Evolutionary conservation across 2,329 filamentous ascomycete species (phyloP).

Genomic region (Ascomycota sp.): DNA sequence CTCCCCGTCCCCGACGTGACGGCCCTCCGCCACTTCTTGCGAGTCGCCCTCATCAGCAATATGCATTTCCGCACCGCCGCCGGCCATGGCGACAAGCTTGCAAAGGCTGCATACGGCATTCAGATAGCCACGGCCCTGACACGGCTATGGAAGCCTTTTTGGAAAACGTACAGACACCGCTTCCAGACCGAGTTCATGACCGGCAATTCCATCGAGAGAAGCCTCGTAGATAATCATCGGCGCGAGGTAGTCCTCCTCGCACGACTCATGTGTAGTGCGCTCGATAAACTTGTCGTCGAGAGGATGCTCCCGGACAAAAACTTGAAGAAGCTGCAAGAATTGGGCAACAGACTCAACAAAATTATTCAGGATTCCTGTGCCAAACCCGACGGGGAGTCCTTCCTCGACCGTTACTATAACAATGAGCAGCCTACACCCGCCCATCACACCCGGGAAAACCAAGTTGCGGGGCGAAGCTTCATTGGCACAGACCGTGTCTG

Average conservation of each 20-base stretch:
- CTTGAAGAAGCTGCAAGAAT: conserved; percentile 8
- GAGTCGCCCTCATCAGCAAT: conserved; percentile 27
- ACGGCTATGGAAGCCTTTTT: conserved; percentile 27
- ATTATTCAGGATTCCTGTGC: conserved; percentile 16
- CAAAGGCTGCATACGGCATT: conserved; percentile 21
- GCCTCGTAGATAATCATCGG: conserved; percentile 11
- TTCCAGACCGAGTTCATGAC: conserved; percentile 9
- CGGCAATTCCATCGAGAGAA: too few relatives aligned
- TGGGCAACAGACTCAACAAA: conserved; percentile 12
- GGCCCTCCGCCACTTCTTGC: conserved; percentile 32
- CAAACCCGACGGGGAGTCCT: conserved; percentile 6
- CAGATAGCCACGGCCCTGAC: conserved; percentile 29
- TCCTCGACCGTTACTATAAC: conserved; percentile 9
- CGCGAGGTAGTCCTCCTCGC: conserved; percentile 22
- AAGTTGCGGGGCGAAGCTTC: too few relatives aligned
- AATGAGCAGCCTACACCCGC: too few relatives aligned
- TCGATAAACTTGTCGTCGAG: conserved; percentile 21
- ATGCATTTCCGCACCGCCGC: conserved; percentile 14
- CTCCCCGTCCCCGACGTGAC: conserved; percentile 24
- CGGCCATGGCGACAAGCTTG: conserved; percentile 11
- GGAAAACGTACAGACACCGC: conserved; percentile 14
- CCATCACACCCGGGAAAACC: too few relatives aligned
- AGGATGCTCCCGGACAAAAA: conserved; percentile 12
- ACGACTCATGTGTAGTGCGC: conserved; percentile 21
- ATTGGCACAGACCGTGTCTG: too few relatives aligned